Base-by-base conservation (phyloP, 1,284 basidiomycete genomes). In the Singerocomus rubriflavus region DNA sequence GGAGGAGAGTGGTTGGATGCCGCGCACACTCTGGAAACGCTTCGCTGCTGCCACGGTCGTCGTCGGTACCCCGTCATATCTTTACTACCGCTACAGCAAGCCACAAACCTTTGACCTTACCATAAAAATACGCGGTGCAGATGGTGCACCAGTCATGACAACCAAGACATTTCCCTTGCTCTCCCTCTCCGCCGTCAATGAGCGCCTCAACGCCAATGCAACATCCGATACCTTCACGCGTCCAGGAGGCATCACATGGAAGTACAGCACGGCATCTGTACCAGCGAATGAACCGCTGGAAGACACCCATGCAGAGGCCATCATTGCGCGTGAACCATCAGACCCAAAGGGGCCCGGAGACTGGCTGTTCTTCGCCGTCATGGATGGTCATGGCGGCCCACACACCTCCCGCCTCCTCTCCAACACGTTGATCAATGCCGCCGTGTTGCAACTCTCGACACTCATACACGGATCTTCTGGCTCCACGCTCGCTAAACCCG, bases 241-340 rank as follows among this genome's bases (percentile, higher is more conserved):
- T 44, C 80, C 76, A 2, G 76, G 71, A 37, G 84, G 79, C 6
- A 68, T 81, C 39, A 68, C 76, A 8, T 91, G 87, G 81, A 82
- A 79, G 65, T 86, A 88, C 70, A 79, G 86, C 44, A 93, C 87
- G 1, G 90, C 91, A 17, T 81, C 78, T 41, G 72, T 98, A 33
- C 75, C 90, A 1, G 88, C 91, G 6, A 98, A 98, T 64, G 82
- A 91, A 55, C 92, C 93, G 14, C 87, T 96, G 50, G 94, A 98
- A 70, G 94, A 98, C 66, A 84, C 92, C 16, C 80, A 85, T 58
- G 82, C 89, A 4, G 80, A 81, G 51, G 82, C 86, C 50, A 75
- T 96, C 51, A 73, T 96, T 16, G 69, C 80, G 56, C 73, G 84
- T 39, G 83, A 88, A 59, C 71, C 71, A 1, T 72, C 75, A 3